Evolutionary conservation across 2,329 filamentous ascomycete species (phyloP).

Genomic region (Aspergillus niger): DNA sequence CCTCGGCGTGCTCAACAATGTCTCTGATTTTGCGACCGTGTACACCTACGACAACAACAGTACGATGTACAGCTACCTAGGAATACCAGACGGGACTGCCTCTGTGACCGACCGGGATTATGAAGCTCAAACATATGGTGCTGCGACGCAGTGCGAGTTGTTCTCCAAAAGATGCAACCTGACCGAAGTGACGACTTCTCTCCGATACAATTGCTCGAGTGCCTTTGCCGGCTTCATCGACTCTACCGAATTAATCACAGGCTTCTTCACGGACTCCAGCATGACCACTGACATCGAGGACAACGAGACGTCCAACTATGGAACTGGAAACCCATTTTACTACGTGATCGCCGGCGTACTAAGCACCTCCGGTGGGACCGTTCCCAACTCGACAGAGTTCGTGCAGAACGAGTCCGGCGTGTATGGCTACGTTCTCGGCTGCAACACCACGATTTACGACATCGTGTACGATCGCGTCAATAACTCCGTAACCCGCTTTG

Average conservation of each 20-base stretch:
- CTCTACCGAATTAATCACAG: not conserved
- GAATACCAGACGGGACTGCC: not conserved
- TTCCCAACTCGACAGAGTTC: slow-evolving; percentile 8
- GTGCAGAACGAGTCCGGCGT: not conserved
- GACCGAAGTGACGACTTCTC: not conserved
- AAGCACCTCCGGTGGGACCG: not conserved
- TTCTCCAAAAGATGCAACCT: slow-evolving; percentile 24
- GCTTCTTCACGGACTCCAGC: slow-evolving; percentile 1
- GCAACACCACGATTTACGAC: slow-evolving; percentile 25
- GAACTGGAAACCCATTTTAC: slow-evolving; percentile 7
- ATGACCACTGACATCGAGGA: not conserved
- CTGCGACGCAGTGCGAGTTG: slow-evolving; percentile 19
- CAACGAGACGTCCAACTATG: not conserved
- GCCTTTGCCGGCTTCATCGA: not conserved
- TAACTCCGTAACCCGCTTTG: slow-evolving; percentile 16
- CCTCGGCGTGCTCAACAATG: not conserved
- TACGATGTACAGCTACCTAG: not conserved
- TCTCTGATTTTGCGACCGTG: not conserved
- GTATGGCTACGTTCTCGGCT: slow-evolving; percentile 20
- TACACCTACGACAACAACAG: not conserved
- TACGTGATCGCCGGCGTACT: not conserved
- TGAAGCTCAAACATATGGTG: slow-evolving; percentile 21
- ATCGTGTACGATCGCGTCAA: slow-evolving; percentile 25
- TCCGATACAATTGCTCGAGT: not conserved
- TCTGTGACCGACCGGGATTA: slow-evolving; percentile 16